Evolutionary conservation across 306 rosid species (phyloP), one percentile per base, ranked within the genome.

Genomic region (Quercus gilva): DNA sequence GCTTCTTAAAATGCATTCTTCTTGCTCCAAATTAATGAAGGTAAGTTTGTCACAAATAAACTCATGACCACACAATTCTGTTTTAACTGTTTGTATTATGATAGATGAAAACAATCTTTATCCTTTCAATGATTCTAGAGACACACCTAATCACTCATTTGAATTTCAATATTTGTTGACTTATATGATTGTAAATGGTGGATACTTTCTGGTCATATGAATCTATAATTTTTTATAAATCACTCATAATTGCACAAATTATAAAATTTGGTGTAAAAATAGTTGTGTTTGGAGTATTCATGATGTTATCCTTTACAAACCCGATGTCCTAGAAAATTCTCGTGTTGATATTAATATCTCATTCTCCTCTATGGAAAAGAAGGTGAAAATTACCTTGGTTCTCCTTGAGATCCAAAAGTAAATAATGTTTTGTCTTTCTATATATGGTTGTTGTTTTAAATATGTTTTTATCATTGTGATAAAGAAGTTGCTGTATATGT

Each of bases 351-450:
- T 33, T 15, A 19, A 9, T 19, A 68, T 35, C 28, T 68, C 15
- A 4, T n/a, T 5, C 31, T 25, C 13, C 35, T 21, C 45, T 20
- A 13, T 10, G 21, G 14, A 59, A 7, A 19, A 7, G 28, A 19
- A 7, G 28, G 15, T 59, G 10, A 23, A 76, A 57, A 58, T 35
- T 58, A 23, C 67, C 80, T 26, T 75, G 70, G 68, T 19, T 37
- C 70, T 41, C 77, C 57, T 55, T 55, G 71, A 64, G 51, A 75
- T 65, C 73, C 15, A 20, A 57, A 76, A 78, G 71, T 69, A 82
- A 89, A 84, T 84, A 84, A 81, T 89, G 73, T 72, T 79, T 29
- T 69, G 74, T 75, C 71, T 82, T 45, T 74, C 26, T 9, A 28
- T 23, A 23, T 23, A 23, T 23, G 25, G 25, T 23, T 23, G 25